Evolutionary conservation across 768 basidiomycete species (phyloP).

Genomic region (Cystofilobasidium macerans): DNA sequence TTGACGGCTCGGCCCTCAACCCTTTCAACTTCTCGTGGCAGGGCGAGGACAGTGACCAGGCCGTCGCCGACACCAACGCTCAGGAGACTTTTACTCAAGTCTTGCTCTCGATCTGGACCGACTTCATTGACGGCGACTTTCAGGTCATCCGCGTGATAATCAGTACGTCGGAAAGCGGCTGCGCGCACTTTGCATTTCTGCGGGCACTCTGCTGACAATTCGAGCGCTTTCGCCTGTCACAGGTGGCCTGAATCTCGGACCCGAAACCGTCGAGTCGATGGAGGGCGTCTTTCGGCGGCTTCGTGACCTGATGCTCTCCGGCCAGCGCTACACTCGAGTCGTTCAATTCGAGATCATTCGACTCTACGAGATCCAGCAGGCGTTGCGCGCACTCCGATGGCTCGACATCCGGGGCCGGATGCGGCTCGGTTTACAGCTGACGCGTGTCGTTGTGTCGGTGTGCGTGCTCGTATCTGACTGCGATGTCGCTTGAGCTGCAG

Average conservation of each 20-base stretch:
- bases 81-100: slow-evolving; percentile 73
- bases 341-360: slow-evolving; percentile 49
- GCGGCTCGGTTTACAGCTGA: slow-evolving; percentile 60
- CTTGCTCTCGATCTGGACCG: slow-evolving; percentile 61
- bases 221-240: no score
- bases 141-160: slow-evolving; percentile 68
- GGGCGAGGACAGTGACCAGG: slow-evolving; percentile 41
- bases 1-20: background rate
- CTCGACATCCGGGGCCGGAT: slow-evolving; percentile 66
- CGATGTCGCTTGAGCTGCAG: background rate
- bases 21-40: background rate
- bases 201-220: no score
- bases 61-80: slow-evolving; percentile 42
- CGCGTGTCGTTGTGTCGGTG: slow-evolving; percentile 24
- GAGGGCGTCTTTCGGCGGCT: slow-evolving; percentile 57
- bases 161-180: no score
- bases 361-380: slow-evolving; percentile 69
- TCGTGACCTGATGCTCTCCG: slow-evolving; percentile 64
- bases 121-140: slow-evolving; percentile 72
- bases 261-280: slow-evolving; percentile 69
- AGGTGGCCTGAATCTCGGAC: slow-evolving; percentile 50
- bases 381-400: slow-evolving; percentile 63
- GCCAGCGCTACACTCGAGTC: slow-evolving; percentile 59
- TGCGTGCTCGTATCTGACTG: background rate
- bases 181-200: no score